Conservation (phyloP, 2,329 filamentous ascomycete species). For the Ustulina deusta region DNA sequence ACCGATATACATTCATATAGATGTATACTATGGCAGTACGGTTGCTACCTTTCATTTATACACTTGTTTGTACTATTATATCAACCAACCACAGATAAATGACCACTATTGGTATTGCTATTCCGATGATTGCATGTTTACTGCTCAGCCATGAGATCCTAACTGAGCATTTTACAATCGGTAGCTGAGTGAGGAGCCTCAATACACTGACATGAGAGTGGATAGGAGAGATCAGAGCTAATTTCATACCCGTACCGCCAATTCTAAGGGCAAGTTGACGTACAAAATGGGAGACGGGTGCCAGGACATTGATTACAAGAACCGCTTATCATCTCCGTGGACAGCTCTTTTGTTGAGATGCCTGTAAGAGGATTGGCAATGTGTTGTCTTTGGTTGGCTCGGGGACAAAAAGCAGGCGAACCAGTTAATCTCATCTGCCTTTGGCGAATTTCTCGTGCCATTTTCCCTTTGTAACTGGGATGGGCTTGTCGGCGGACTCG, state of each 20-base stretch:
- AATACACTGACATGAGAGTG: background rate
- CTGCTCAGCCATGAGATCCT: background rate
- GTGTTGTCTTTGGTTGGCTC: constrained; percentile 7
- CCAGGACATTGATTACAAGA: background rate
- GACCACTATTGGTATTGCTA: background rate
- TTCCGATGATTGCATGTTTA: background rate
- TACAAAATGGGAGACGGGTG: background rate
- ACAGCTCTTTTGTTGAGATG: background rate
- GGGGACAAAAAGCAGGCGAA: background rate
- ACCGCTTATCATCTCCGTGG: background rate
- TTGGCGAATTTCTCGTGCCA: constrained; percentile 71
- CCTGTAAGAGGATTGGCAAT: background rate
- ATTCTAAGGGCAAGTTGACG: background rate
- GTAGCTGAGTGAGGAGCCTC: background rate
- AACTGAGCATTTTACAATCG: background rate
- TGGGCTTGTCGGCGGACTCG: constrained; percentile 53
- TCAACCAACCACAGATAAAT: background rate
- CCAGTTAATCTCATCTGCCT: constrained; percentile 52
- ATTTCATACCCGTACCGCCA: background rate
- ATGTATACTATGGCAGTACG: no score
- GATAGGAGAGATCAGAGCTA: background rate
- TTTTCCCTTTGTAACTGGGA: constrained; percentile 59
- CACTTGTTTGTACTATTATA: no score
- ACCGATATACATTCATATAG: background rate
- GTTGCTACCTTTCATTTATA: no score